Evolutionary conservation across 2,329 filamentous ascomycete species (phyloP), one percentile per base, ranked within the genome.

Genomic region (Thielaviopsis cerberus): DNA sequence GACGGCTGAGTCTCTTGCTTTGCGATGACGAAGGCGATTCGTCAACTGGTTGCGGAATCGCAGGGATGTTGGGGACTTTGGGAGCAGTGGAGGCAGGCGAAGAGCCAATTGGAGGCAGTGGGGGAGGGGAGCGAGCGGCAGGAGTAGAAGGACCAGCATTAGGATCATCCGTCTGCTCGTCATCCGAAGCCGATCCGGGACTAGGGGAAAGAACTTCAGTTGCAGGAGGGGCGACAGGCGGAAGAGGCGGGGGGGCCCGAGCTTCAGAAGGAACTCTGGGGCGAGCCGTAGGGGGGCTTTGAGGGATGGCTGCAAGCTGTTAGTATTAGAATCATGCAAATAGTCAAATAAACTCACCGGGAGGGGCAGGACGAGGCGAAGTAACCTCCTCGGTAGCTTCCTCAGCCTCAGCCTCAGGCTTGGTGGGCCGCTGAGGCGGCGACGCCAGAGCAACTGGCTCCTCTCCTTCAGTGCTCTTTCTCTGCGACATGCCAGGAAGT

Each of bases 171-270:
- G 85, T 88, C 64, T 89, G 73, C 68, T 96, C 91, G 67, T 96
- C 90, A 64, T 94, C 90, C 51, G 90, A 92, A 67, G 86, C 87
- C 1, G 88, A 94, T 27, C 88, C 89, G 61, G 85, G 78, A 59
- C 82, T 88, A 52, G 82, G 82, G 48, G 86, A 86, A 53, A 77
- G 74, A 17, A 79, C 67, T 51, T 74, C 73, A 37, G 76, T 71
- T 37, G 78, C 72, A 54, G 77, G 73, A 34, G 74, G 73, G 25
- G 74, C 73, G 54, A 79, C 79, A 1, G 76, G 48, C 55, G 78
- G 74, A 48, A 73, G 73, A 34, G 74, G 73, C 52, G 79, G 79
- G 1, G 76, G 73, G 52, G 83, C 80, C 54, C 83, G 85, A 64
- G 79, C 85, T 88, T 64, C 24, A 64, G 57, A 55, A 58, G 74